Percentiles rank a stretch among this genome's conserved stretches.
Conservation (phyloP, 176 grass and related monocot species). For the Oryza brachyantha region DNA sequence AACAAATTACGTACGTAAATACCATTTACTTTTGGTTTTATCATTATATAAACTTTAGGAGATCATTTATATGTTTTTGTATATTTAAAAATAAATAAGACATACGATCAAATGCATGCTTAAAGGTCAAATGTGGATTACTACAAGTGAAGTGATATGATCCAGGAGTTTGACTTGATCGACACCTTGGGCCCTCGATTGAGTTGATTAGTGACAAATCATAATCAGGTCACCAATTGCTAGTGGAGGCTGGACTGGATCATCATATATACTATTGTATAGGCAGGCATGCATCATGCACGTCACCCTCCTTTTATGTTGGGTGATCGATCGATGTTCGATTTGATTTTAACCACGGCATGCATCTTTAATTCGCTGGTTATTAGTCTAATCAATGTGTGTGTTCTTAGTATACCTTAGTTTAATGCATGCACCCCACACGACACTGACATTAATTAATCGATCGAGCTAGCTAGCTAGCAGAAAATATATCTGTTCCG, state of each 20-base stretch:
- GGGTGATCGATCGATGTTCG: conserved; percentile 7
- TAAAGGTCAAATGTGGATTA: no score
- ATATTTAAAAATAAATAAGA: no score
- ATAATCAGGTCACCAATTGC: neutral
- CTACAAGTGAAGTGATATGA: neutral
- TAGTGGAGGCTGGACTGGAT: neutral
- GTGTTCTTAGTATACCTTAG: neutral
- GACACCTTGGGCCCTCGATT: neutral
- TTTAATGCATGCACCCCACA: neutral
- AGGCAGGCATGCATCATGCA: no score
- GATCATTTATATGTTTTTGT: no score
- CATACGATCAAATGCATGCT: no score
- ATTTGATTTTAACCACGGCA: conserved; percentile 26
- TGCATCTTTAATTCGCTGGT: neutral
- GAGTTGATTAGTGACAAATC: conserved; percentile 24
- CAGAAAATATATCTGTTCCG: neutral
- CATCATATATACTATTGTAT: neutral
- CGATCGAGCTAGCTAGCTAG: no score
- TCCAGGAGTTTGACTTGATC: conserved; percentile 29
- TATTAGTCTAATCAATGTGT: neutral
- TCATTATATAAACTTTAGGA: no score
- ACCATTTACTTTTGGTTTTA: no score
- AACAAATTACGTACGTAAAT: no score
- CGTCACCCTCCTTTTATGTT: conserved; percentile 24
- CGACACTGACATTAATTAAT: neutral